These are phyloP conservation scores for Hansenula anomala DNA, from an alignment of 1,139 yeast species.

Conservation along the genomic window DNA sequence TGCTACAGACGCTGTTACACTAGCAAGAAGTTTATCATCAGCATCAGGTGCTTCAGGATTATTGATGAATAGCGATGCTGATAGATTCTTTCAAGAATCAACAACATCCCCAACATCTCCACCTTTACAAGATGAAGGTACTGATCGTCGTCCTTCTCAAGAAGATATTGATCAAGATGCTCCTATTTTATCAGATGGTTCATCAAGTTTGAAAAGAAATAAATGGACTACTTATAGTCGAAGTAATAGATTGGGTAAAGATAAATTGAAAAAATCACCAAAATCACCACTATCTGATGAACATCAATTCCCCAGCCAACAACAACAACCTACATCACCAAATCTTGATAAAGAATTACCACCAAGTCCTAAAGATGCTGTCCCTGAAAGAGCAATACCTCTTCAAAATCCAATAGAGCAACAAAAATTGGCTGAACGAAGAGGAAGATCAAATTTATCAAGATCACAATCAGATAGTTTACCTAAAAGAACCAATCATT, in stretches of 20 bases:
- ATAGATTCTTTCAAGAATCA: neutral
- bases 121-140: neutral
- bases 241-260: constrained; percentile 17
- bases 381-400: constrained; percentile 4
- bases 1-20: constrained; percentile 67
- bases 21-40: constrained; percentile 66
- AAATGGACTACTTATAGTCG: constrained; percentile 33
- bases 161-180: constrained; percentile 20
- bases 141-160: neutral
- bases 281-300: constrained; percentile 17
- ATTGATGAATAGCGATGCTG: constrained; percentile 1
- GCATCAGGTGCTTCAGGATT: constrained; percentile 19
- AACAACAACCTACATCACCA: constrained; percentile 3
- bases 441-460: constrained; percentile 2
- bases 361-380: constrained; percentile 3
- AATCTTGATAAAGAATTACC: constrained; percentile 3
- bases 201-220: constrained; percentile 27
- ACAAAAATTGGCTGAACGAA: neutral
- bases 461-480: constrained; percentile 17
- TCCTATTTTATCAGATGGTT: constrained; percentile 19
- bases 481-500: constrained; percentile 18
- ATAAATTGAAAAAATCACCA: constrained; percentile 11
- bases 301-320: constrained; percentile 4
- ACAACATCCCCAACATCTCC: no score
- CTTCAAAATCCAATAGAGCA: constrained; percentile 1